Conservation (phyloP, 345 rosid species). For the Lepidium sativum region DNA sequence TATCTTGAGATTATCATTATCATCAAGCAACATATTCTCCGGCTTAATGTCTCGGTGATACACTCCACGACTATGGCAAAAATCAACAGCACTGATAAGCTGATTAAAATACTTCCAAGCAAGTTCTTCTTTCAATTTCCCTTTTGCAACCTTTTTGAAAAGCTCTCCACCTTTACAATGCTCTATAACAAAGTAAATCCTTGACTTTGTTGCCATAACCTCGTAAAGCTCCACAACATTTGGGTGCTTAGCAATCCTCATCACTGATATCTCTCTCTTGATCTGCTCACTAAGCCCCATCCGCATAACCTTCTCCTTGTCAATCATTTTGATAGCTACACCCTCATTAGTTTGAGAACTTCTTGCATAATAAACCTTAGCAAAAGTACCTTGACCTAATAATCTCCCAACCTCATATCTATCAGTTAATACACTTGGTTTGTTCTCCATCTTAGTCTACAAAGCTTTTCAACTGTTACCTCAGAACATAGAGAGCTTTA, state of each 20-base stretch:
- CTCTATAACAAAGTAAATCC: slow-evolving; percentile 61
- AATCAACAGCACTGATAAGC: slow-evolving; percentile 57
- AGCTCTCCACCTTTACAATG: slow-evolving; percentile 80
- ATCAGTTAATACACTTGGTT: slow-evolving; percentile 55
- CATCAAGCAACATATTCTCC: slow-evolving; percentile 67
- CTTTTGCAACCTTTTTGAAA: slow-evolving; percentile 54
- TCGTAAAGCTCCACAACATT: slow-evolving; percentile 54
- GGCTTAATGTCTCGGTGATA: slow-evolving; percentile 80
- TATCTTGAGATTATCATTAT: slow-evolving; percentile 59
- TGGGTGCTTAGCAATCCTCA: slow-evolving; percentile 65
- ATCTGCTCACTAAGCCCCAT: slow-evolving; percentile 58
- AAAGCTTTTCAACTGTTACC: background rate
- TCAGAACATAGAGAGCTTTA: background rate
- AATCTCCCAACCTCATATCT: slow-evolving; percentile 63
- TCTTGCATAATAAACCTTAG: slow-evolving; percentile 65
- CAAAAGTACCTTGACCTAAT: slow-evolving; percentile 79
- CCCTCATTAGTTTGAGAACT: slow-evolving; percentile 40
- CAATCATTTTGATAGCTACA: slow-evolving; percentile 70
- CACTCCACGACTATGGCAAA: slow-evolving; percentile 64
- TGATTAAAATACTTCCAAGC: slow-evolving; percentile 61
- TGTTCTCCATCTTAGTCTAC: slow-evolving; percentile 53
- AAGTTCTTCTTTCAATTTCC: slow-evolving; percentile 52
- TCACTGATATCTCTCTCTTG: slow-evolving; percentile 71
- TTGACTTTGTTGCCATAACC: slow-evolving; percentile 70
- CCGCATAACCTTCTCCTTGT: slow-evolving; percentile 53